Base-by-base conservation (phyloP, 139 green algal genomes). In the Raphidocelis subcapitata region DNA sequence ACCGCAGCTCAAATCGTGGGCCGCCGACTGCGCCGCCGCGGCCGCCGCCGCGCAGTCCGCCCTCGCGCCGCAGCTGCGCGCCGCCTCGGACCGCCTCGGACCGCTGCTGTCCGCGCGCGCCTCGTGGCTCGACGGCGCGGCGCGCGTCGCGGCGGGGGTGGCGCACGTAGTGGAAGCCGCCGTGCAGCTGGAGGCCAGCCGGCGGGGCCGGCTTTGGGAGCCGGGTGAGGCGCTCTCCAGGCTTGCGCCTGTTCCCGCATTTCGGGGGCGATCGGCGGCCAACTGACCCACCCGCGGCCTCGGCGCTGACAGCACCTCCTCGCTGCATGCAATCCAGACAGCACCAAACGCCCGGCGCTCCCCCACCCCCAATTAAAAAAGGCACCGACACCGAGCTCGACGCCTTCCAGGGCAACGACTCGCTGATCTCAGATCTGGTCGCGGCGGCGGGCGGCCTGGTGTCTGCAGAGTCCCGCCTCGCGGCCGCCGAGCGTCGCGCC, bases 111-210 rank as follows among this genome's bases (percentile, higher is more conserved):
- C 61, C 0, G 59, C 46, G 28, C 31, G 61, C 44, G 32, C 49
- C 33, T 29, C 47, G 3, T 83, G 77, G 77, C 35, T 28, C 33
- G 26, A 68, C 20, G 31, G 12, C 56, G 77, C 77, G 46, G 57
- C 10, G 41, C 44, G 31, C 0, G n/a, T 79, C 33, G 24, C 57
- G 5, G 49, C 32, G n/a, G n/a, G 41, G 23, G 64, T 83, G 54
- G 15, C 49, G 29, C 69, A 67, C 37, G 36, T 76, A 55, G 44
- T 54, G 1, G 79, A 85, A 46, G 76, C 69, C 4, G 51, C 84
- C 32, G 62, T 88, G 23, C 79, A 86, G 73, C 82, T 88, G 70
- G 83, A 88, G 71, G 76, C 71, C 57, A 86, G 79, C n/a, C 68
- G 83, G 28, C 66, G 77, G 47, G 83, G 83, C 18, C n/a, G 65